phyloP scores from a whole-genome alignment of 2,329 filamentous ascomycete genomes.

The Escovopsis sp. region DNA sequence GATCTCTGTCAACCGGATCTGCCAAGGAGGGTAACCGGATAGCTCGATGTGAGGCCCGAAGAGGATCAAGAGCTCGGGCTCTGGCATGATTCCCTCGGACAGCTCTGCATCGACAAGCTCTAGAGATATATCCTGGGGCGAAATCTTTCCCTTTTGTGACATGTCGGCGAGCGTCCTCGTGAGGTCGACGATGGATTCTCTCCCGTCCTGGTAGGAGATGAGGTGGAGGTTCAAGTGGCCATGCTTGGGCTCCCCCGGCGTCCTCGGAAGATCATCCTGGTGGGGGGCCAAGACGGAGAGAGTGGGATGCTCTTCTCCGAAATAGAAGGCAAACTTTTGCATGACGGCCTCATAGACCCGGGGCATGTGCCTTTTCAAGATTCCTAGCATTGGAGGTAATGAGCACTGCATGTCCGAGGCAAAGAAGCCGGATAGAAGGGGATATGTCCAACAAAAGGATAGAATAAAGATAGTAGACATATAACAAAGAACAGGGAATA shows the following conservation, averaged over 20 bases:
- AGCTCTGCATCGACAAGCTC: constrained; percentile 86
- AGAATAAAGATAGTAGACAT: too few species aligned
- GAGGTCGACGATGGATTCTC: constrained; percentile 86
- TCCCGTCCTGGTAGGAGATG: constrained; percentile 74
- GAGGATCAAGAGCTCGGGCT: constrained; percentile 78
- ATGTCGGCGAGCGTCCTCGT: constrained; percentile 91
- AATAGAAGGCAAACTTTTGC: constrained; percentile 73
- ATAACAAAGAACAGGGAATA: too few species aligned
- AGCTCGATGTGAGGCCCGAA: constrained; percentile 75
- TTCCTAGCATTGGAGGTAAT: constrained; percentile 44
- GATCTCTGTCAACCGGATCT: constrained; percentile 86
- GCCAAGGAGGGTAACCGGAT: constrained; percentile 92
- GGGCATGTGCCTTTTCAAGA: constrained; percentile 80
- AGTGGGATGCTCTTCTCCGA: constrained; percentile 57
- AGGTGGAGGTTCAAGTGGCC: constrained; percentile 50
- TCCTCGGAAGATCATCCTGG: constrained; percentile 20
- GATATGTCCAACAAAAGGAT: too few species aligned
- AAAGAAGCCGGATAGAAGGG: too few species aligned
- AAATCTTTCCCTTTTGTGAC: constrained; percentile 78
- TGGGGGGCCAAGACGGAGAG: constrained; percentile 41
- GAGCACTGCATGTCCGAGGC: too few species aligned
- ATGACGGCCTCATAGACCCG: constrained; percentile 66
- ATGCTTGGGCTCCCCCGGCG: constrained; percentile 14
- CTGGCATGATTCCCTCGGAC: constrained; percentile 60
- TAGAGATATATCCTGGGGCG: constrained; percentile 63